These are phyloP conservation scores for Blastomyces percursus DNA, from an alignment of 2,329 filamentous ascomycete species.

Conservation along the genomic window DNA sequence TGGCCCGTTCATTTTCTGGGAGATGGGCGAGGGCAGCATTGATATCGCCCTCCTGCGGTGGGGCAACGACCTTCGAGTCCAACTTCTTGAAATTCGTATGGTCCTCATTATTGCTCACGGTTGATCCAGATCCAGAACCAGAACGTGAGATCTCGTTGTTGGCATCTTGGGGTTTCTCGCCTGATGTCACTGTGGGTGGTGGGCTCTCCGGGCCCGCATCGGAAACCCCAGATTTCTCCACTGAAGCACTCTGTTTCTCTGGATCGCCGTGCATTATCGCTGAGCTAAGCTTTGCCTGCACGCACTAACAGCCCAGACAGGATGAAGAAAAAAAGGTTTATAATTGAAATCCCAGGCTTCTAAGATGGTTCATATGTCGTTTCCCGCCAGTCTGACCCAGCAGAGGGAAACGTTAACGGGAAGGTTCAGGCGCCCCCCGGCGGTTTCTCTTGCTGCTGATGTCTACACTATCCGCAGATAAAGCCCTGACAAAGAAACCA, in stretches of 20 bases:
- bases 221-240: background rate
- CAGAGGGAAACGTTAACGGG: background rate
- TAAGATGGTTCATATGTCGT: background rate
- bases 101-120: constrained; percentile 6
- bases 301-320: background rate
- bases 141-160: background rate
- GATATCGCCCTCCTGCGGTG: constrained; percentile 29
- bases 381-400: background rate
- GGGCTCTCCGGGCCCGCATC: background rate
- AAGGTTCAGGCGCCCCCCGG: background rate
- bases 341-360: background rate
- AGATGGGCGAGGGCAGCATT: constrained; percentile 51
- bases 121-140: constrained; percentile 6
- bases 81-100: constrained; percentile 11
- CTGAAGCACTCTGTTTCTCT: background rate
- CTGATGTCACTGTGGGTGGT: background rate
- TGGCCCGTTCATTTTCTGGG: constrained; percentile 52
- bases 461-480: background rate
- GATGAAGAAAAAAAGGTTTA: background rate
- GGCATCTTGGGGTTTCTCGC: constrained; percentile 5
- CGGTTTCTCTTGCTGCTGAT: background rate
- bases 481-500: background rate
- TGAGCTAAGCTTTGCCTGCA: background rate
- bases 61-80: constrained; percentile 36
- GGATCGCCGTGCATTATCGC: background rate